Base-by-base conservation (phyloP, 257 asterid genomes). In the Ligustrum vulgare region DNA sequence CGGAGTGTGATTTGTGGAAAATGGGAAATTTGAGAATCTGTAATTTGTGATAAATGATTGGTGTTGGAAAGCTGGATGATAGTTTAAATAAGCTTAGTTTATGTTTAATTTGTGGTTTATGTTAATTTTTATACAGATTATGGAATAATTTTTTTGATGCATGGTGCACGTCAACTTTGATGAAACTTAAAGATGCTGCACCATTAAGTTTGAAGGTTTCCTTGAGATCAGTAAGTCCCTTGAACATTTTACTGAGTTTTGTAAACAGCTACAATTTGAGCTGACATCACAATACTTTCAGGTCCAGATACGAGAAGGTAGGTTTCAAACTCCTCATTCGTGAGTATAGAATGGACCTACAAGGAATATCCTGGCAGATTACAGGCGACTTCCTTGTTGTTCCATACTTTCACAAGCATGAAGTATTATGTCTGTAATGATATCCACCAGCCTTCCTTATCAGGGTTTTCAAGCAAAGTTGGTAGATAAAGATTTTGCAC, bases 201-300 rank as follows among this genome's bases (percentile, higher is more conserved):
- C 98, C 97, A 32, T 79, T 93, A 84, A 95, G 99, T 85, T 86
- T 95, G 92, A 93, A 95, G 86, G 98, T 95, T 80, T 77, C 99
- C 39, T 82, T 95, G 79, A 89, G 83, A 95, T 91, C 98, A 64
- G 99, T 95, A 87, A 87, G 99, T 85, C 72, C 34, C 60, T 20
- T 62, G 36, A 34, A 23, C 60, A 22, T 33, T 73, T 58, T 58
- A 23, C 12, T 70, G 16, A 2, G 33, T 74, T 34, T 72, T 69
- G 12, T 28, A 15, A 13, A 51, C 36, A 43, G 10, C 16, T n/a
- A 41, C 10, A 25, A 45, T 45, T 45, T 41, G 20, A 36, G 72
- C 80, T 75, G 71, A 78, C 33, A 62, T 25, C 51, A 51, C 31
- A 8, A 7, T 20, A 69, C 8, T 78, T 37, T 45, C 54, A 75